phyloP scores from a whole-genome alignment of 768 basidiomycete genomes.

The Amanita subjunquillea region DNA sequence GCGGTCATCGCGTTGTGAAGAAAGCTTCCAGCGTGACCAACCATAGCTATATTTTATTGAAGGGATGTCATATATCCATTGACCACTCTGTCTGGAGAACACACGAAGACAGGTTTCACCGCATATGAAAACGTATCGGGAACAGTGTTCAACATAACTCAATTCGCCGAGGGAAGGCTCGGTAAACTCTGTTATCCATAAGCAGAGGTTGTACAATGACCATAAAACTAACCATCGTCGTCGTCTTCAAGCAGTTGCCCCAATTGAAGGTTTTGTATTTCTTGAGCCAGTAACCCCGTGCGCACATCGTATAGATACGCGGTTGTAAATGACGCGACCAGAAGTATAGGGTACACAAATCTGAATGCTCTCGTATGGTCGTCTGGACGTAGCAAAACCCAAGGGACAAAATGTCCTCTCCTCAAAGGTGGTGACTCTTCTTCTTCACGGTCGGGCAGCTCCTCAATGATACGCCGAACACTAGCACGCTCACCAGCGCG shows the following conservation, averaged over 20 bases:
- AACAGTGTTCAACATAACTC: slow-evolving; percentile 58
- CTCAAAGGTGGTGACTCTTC: neutral
- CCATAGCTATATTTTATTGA: slow-evolving; percentile 24
- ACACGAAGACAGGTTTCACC: slow-evolving; percentile 36
- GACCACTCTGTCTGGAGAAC: slow-evolving; percentile 38
- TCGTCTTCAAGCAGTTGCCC: neutral
- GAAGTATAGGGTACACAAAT: slow-evolving; percentile 56
- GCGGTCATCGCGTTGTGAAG: neutral
- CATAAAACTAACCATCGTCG: neutral
- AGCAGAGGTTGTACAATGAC: neutral
- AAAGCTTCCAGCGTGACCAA: slow-evolving; percentile 22
- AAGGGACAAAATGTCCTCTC: slow-evolving; percentile 49
- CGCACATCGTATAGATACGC: slow-evolving; percentile 59
- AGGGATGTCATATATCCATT: slow-evolving; percentile 31
- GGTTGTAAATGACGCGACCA: slow-evolving; percentile 31
- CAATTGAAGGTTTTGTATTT: slow-evolving; percentile 30
- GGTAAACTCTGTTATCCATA: neutral
- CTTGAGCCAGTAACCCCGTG: slow-evolving; percentile 36
- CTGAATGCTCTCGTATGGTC: slow-evolving; percentile 43
- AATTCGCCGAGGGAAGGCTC: slow-evolving; percentile 24
- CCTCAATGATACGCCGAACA: neutral
- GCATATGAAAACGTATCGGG: slow-evolving; percentile 50
- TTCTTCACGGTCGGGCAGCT: neutral
- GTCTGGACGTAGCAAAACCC: slow-evolving; percentile 45
- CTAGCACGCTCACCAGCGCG: slow-evolving; percentile 5